Conservation (phyloP, 2,329 filamentous ascomycete species). For the Helicocarpus griseus region DNA sequence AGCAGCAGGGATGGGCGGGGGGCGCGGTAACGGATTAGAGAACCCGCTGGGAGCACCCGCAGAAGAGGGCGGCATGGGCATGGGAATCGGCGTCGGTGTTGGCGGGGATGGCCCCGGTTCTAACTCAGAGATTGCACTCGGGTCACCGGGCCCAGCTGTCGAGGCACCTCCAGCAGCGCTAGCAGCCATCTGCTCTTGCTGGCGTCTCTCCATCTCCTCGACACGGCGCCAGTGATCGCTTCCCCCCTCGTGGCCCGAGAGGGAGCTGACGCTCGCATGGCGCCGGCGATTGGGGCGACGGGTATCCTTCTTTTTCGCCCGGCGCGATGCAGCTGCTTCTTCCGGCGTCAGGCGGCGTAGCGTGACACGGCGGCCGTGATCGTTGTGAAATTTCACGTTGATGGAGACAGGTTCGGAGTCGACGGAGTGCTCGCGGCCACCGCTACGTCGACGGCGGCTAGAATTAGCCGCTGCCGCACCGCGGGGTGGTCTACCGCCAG, state of each 20-base stretch:
- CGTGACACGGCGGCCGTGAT: slow-evolving; percentile 51
- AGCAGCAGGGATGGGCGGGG: slow-evolving; percentile 32
- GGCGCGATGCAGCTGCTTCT: slow-evolving; percentile 52
- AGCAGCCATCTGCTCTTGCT: slow-evolving; percentile 35
- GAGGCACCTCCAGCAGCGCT: slow-evolving; percentile 21
- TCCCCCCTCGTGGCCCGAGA: slow-evolving; percentile 31
- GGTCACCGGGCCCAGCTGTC: slow-evolving; percentile 13
- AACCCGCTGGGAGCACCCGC: background rate
- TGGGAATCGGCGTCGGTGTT: background rate
- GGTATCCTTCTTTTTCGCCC: slow-evolving; percentile 42
- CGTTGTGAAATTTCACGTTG: slow-evolving; percentile 56
- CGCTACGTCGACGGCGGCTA: slow-evolving; percentile 22
- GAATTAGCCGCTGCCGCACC: slow-evolving; percentile 24
- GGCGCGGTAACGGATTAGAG: slow-evolving; percentile 26
- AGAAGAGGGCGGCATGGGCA: background rate
- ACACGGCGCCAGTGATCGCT: slow-evolving; percentile 40
- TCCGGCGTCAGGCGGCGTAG: slow-evolving; percentile 51
- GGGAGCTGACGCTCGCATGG: slow-evolving; percentile 32
- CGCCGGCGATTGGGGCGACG: slow-evolving; percentile 32
- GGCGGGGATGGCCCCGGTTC: background rate
- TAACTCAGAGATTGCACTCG: slow-evolving; percentile 13
- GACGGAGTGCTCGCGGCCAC: slow-evolving; percentile 34
- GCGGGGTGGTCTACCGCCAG: slow-evolving; percentile 14
- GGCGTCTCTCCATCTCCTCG: slow-evolving; percentile 38
- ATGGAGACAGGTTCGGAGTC: slow-evolving; percentile 53